Percentiles rank a stretch among this genome's conserved stretches.
Conservation (phyloP, 768 basidiomycete genomes). For the Amanita jacksonii region DNA sequence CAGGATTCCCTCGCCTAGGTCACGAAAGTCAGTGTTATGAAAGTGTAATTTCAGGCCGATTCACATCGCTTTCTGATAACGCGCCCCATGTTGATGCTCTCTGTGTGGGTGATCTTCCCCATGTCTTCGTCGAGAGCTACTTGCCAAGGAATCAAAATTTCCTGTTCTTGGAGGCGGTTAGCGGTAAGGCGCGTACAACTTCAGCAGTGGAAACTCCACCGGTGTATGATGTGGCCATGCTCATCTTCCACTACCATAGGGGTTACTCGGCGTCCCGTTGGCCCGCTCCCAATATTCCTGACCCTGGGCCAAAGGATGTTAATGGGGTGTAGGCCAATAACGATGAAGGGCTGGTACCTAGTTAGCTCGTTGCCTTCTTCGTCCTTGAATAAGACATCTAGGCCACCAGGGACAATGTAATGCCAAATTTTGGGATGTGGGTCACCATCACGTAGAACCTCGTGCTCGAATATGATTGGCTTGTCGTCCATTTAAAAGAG, state of each 20-base stretch:
- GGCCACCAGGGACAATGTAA: constrained; percentile 59
- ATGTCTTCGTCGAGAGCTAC: not conserved
- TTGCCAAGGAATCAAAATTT: constrained; percentile 1
- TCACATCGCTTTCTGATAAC: constrained; percentile 4
- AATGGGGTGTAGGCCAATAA: not conserved
- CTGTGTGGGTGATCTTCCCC: not conserved
- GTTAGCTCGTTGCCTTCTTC: constrained; percentile 54
- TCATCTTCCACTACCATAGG: constrained; percentile 54
- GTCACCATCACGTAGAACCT: constrained; percentile 15
- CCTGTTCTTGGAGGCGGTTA: constrained; percentile 7
- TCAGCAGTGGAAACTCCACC: constrained; percentile 27
- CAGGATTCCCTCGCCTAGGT: not conserved
- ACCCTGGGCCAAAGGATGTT: constrained; percentile 11
- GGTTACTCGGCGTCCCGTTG: constrained; percentile 14
- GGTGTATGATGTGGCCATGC: constrained; percentile 46
- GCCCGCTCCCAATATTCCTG: constrained; percentile 11
- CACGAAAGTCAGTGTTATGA: not conserved
- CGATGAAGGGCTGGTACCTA: constrained; percentile 28
- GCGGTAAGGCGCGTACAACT: not conserved
- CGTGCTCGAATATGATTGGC: constrained; percentile 17
- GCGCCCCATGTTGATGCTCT: constrained; percentile 7
- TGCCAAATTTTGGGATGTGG: constrained; percentile 28
- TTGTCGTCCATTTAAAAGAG: too few relatives aligned
- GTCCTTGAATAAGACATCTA: constrained; percentile 61
- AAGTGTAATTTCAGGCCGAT: not conserved